Evolutionary conservation across 345 rosid species (phyloP), one percentile per base, ranked within the genome.

Genomic region (Ceriops decandra): DNA sequence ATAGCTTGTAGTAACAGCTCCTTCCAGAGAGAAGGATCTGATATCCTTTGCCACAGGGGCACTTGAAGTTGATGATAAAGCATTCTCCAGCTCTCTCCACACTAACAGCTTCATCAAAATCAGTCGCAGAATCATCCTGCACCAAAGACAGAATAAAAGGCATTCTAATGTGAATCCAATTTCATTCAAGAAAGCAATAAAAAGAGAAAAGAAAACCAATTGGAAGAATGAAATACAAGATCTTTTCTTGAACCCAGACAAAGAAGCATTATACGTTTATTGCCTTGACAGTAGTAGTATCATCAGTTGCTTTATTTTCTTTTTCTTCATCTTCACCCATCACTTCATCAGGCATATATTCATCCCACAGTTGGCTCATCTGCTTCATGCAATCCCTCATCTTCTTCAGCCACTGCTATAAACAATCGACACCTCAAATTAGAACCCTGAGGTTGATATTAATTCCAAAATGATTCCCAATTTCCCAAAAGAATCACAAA

Each of bases 1-100:
- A 22, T 52, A 85, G 91, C 76, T 84, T 86, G 84, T 84, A 86
- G 77, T 76, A 81, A 38, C 87, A 83, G 58, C 72, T 75, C 6
- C 58, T 62, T 26, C 78, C 73, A 30, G 78, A 71, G 46, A 86
- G 70, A 58, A 85, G 84, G 70, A 85, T 75, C 71, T 82, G 76
- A 69, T 80, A 85, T 57, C 83, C 81, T 67, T 70, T 77, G 46
- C 80, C 74, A 3, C 86, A 82, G 0, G 86, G 82, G 42, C 91
- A 85, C 64, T 52, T 77, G 76, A 87, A 82, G 46, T 79, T 70
- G 28, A 85, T 60, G 42, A 62, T 70, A 57, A 80, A 62, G 49
- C 79, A 70, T 21, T 82, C 82, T 24, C 86, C 87, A 24, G 52
- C 31, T 36, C 65, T 80, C 79, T 85, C 86, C 61, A 81, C 87